phyloP scores from a whole-genome alignment of 768 basidiomycete genomes.

The Gyrodon lividus region DNA sequence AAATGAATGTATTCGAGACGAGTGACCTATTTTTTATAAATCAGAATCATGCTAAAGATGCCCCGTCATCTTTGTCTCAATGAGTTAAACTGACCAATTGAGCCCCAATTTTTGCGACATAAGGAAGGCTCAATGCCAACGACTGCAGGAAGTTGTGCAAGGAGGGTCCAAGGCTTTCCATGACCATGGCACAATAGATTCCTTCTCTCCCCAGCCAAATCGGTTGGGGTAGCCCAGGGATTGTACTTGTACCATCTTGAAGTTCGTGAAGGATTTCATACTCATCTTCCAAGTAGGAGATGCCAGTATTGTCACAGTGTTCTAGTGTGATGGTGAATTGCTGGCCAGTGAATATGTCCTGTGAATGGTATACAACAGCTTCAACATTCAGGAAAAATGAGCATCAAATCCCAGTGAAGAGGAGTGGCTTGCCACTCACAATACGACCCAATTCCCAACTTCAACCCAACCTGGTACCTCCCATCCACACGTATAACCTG shows the following conservation, averaged over 20 bases:
- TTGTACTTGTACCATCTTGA: neutral
- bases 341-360: neutral
- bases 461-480: neutral
- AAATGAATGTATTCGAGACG: conserved; percentile 5
- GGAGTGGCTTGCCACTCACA: neutral
- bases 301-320: neutral
- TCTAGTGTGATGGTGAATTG: neutral
- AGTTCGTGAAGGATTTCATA: neutral
- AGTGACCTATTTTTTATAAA: neutral
- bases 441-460: neutral
- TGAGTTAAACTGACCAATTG: conserved; percentile 2
- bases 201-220: conserved; percentile 1
- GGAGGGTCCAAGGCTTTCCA: conserved; percentile 1
- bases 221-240: neutral
- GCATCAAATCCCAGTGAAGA: too few relatives aligned
- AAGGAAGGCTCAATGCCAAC: neutral
- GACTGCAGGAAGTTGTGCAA: neutral
- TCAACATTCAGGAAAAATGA: neutral
- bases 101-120: neutral
- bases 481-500: neutral
- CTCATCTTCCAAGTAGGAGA: neutral
- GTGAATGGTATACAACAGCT: neutral
- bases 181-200: neutral
- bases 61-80: neutral
- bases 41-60: neutral